A percentile compares a stretch with the other conserved stretches of the same genome.
Conservation (phyloP, 306 rosid species). For the Coriaria nepalensis region DNA sequence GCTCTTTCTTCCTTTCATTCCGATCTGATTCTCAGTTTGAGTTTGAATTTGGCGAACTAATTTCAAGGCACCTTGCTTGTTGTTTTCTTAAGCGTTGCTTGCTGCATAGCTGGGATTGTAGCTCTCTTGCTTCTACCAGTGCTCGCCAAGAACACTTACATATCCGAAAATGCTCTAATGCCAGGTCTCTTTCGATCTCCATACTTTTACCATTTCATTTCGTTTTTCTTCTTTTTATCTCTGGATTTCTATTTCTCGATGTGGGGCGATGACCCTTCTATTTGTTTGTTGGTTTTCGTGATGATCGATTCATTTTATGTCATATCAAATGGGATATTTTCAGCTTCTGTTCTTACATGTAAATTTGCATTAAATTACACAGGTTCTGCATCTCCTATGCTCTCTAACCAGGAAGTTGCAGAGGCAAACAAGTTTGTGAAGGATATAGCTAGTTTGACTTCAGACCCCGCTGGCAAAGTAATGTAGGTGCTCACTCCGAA, state of each 20-base stretch:
- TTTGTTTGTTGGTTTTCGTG: too few relatives aligned
- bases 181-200: constrained; percentile 79
- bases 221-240: too few relatives aligned
- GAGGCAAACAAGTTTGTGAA: constrained; percentile 53
- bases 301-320: neutral
- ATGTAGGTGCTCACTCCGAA: constrained; percentile 40
- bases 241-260: too few relatives aligned
- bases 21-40: neutral
- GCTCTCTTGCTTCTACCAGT: constrained; percentile 76
- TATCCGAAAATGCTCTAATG: constrained; percentile 93
- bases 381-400: constrained; percentile 75
- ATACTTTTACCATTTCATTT: too few relatives aligned
- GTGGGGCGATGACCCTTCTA: too few relatives aligned
- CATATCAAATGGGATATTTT: neutral
- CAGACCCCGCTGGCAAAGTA: constrained; percentile 18
- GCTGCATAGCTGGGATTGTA: constrained; percentile 54
- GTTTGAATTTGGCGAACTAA: constrained; percentile 6
- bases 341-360: neutral
- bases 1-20: constrained; percentile 2
- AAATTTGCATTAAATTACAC: neutral
- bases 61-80: neutral
- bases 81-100: constrained; percentile 40
- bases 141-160: constrained; percentile 81
- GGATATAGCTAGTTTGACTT: constrained; percentile 31
- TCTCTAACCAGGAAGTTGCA: constrained; percentile 48